Evolutionary conservation across 2,329 filamentous ascomycete species (phyloP).

Genomic region (Graphilbum fragrans): DNA sequence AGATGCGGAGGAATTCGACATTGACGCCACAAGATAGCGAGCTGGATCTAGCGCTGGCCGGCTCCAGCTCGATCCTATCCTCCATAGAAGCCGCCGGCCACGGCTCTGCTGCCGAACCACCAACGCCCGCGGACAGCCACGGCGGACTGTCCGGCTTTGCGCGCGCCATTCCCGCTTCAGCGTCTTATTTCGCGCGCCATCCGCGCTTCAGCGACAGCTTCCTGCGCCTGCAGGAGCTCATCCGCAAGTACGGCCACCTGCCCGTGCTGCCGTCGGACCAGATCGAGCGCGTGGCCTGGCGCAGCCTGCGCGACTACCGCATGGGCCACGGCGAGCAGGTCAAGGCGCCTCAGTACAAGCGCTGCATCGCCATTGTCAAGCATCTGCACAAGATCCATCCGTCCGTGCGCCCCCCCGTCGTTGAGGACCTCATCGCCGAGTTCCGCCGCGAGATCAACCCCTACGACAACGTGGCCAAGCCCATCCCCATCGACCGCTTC

Average conservation of each 20-base stretch:
- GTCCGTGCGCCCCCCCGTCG: constrained; percentile 57
- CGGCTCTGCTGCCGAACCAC: neutral
- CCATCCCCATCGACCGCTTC: constrained; percentile 58
- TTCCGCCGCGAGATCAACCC: constrained; percentile 70
- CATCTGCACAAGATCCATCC: constrained; percentile 79
- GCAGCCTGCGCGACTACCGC: constrained; percentile 65
- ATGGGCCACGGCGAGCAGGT: constrained; percentile 58
- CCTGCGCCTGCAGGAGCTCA: constrained; percentile 58
- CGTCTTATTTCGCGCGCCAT: constrained; percentile 88
- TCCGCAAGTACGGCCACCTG: constrained; percentile 60
- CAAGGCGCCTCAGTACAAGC: constrained; percentile 65
- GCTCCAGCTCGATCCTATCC: neutral
- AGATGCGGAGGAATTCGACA: constrained; percentile 1
- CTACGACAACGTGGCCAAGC: constrained; percentile 48
- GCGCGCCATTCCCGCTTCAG: constrained; percentile 70
- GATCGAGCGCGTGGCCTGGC: constrained; percentile 68
- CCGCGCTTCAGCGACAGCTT: constrained; percentile 79
- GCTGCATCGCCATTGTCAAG: constrained; percentile 63
- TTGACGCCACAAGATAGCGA: neutral
- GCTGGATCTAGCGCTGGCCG: neutral
- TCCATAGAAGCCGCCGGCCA: neutral
- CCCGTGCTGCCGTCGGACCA: constrained; percentile 55
- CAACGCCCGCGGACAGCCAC: neutral
- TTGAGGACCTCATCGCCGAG: constrained; percentile 48
- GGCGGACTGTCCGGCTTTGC: constrained; percentile 30